Conservation (phyloP, 2,329 filamentous ascomycete genomes). For the Tolypocladium sp. region DNA sequence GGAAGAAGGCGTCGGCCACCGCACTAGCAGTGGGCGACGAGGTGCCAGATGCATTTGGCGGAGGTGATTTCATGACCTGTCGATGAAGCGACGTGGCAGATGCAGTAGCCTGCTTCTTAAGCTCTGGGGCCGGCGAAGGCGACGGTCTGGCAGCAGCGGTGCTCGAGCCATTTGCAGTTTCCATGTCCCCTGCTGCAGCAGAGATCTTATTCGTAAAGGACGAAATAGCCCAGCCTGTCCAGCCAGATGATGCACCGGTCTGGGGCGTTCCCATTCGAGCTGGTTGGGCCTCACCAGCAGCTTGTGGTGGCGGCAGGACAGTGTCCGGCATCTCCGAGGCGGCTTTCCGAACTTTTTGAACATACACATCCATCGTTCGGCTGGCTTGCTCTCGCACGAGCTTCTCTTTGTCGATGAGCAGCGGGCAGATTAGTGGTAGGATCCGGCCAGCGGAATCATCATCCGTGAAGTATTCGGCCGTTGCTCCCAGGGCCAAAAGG, state of each 20-base stretch:
- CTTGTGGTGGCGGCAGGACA: conserved; percentile 56
- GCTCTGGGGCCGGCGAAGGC: conserved; percentile 28
- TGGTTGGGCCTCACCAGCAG: conserved; percentile 36
- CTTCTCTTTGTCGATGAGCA: conserved; percentile 91
- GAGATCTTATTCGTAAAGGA: conserved; percentile 95
- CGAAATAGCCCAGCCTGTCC: conserved; percentile 97
- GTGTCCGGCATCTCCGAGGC: conserved; percentile 72
- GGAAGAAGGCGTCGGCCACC: conserved; percentile 40
- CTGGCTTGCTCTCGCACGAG: conserved; percentile 83
- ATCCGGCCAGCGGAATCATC: conserved; percentile 83
- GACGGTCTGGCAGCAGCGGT: conserved; percentile 30
- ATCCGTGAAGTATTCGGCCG: conserved; percentile 75
- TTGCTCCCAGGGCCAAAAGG: conserved; percentile 76
- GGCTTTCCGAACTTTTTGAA: conserved; percentile 74
- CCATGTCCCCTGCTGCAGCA: conserved; percentile 77
- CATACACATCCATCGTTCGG: conserved; percentile 80
- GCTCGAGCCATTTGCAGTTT: conserved; percentile 41
- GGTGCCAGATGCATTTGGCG: conserved; percentile 33
- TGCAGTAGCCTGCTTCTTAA: conserved; percentile 29
- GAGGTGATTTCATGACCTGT: conserved; percentile 47
- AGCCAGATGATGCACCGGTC: conserved; percentile 43
- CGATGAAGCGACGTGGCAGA: conserved; percentile 52
- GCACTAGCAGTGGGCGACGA: conserved; percentile 36
- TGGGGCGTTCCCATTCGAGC: conserved; percentile 77
- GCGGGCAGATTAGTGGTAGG: conserved; percentile 74